Evolutionary conservation across 2,329 filamentous ascomycete genomes (phyloP).

Genomic region (Botrytis tulipae): DNA sequence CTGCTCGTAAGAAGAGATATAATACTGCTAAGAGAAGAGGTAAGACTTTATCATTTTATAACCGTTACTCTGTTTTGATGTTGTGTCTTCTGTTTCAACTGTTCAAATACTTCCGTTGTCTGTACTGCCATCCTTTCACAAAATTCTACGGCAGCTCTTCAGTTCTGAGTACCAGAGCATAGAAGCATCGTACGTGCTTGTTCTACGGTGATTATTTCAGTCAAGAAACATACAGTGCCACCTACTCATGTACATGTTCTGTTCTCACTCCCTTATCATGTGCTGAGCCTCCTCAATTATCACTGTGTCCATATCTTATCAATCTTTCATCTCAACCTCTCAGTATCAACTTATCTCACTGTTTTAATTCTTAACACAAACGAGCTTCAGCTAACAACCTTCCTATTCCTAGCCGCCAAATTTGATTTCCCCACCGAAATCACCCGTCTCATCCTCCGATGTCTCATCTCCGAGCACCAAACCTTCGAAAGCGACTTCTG

Average conservation of each 20-base stretch:
- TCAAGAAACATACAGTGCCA: too few species aligned
- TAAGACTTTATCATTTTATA: background rate
- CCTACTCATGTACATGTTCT: too few species aligned
- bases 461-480: background rate
- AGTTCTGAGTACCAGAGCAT: too few species aligned
- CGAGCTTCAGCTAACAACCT: background rate
- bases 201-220: too few species aligned
- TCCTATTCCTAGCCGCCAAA: background rate
- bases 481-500: background rate
- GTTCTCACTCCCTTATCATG: too few species aligned
- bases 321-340: background rate
- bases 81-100: background rate
- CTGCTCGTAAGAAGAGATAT: background rate
- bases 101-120: background rate
- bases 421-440: background rate
- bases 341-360: background rate
- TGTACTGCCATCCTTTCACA: background rate
- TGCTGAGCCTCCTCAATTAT: background rate
- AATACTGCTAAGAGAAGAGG: background rate
- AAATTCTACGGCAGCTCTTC: too few species aligned
- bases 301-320: background rate
- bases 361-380: background rate
- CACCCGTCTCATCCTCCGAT: background rate
- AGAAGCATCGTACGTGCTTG: too few species aligned
- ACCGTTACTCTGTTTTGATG: background rate